Evolutionary conservation across 2,329 filamentous ascomycete genomes (phyloP), one percentile per base, ranked within the genome.

Genomic region (Trichophyton simii): DNA sequence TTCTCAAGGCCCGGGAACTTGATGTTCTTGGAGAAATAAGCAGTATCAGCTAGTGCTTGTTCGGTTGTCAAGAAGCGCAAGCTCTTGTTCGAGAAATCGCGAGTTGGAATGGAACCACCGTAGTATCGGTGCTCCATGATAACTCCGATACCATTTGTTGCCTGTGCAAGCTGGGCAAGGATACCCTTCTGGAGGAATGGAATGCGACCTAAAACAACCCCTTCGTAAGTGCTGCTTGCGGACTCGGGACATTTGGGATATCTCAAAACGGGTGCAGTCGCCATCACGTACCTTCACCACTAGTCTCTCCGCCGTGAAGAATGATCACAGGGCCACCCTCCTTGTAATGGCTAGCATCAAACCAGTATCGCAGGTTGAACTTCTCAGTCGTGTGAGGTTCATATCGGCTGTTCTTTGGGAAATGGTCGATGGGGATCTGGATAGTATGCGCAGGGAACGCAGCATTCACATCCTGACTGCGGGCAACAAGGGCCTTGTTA

Each of bases 111-210:
- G 70, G 87, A 91, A 11, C 79, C 80, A 61, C 90, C 90, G 69
- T 95, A 95, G 78, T 95, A 95, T 34, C 90, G 83, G 69, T 95
- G 90, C 75, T 95, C 90, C 2, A 95, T 80, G 55, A 95, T 82
- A 1, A 95, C 87, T 2, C 86, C 89, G 28, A 95, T 75, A 1
- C 90, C 90, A 61, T 84, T 77, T 0, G 87, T 89, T 0, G 86
- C 87, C 66, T 86, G 77, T 2, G 86, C 82, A 18, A 95, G 78
- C 65, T 89, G 81, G 41, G 84, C 79, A 0, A 89, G 78, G 59
- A 95, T 87, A 59, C 90, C 90, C 71, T 94, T 88, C 66, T 91
- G 83, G 8, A 95, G 75, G 69, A 82, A 92, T 0, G 82, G 80
- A 18, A 95, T 75, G 13, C 89, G 80, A 36, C 72, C 82, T n/a